A percentile compares a stretch with the other conserved stretches of the same genome.
These are phyloP conservation scores for Flagelloscypha sp. DNA, from an alignment of 768 basidiomycete species.

Conservation along the genomic window DNA sequence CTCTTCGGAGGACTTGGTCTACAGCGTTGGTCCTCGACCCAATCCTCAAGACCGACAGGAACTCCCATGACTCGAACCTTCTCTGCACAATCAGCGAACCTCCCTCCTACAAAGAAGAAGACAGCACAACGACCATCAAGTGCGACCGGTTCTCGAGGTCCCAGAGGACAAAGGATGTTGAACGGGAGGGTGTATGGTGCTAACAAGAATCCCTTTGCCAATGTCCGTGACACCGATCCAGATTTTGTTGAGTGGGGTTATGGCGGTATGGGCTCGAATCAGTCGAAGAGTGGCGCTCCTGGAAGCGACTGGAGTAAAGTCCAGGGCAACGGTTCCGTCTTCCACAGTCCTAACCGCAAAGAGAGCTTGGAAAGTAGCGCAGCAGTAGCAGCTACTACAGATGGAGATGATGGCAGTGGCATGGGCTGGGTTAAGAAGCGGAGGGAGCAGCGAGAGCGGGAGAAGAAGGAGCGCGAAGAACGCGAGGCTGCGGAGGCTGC, in stretches of 20 bases:
- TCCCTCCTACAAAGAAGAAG: constrained; percentile 13
- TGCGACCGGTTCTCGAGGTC: background rate
- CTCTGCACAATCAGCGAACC: constrained; percentile 12
- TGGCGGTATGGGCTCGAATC: constrained; percentile 70
- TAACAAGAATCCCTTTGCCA: constrained; percentile 53
- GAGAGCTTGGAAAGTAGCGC: constrained; percentile 18
- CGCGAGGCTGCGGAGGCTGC: constrained; percentile 21
- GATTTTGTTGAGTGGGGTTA: constrained; percentile 93
- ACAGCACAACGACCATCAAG: constrained; percentile 1
- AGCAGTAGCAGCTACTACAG: constrained; percentile 25
- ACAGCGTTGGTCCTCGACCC: constrained; percentile 18
- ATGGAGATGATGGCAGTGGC: constrained; percentile 78
- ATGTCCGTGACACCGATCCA: constrained; percentile 52
- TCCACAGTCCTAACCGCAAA: constrained; percentile 10
- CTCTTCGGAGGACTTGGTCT: constrained; percentile 8
- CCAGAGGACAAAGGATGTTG: constrained; percentile 45
- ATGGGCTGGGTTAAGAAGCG: constrained; percentile 75
- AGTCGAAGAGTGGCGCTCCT: constrained; percentile 30
- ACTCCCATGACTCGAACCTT: constrained; percentile 6
- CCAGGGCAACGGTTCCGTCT: constrained; percentile 19
- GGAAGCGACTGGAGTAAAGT: constrained; percentile 27
- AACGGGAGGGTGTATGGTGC: constrained; percentile 82
- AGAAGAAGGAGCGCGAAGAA: constrained; percentile 38
- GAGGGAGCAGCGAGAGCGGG: constrained; percentile 48
- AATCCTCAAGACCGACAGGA: constrained; percentile 13